These are phyloP conservation scores for Thalassiosira hispida DNA, from an alignment of 352 stramenopile genomes.

Conservation along the genomic window DNA sequence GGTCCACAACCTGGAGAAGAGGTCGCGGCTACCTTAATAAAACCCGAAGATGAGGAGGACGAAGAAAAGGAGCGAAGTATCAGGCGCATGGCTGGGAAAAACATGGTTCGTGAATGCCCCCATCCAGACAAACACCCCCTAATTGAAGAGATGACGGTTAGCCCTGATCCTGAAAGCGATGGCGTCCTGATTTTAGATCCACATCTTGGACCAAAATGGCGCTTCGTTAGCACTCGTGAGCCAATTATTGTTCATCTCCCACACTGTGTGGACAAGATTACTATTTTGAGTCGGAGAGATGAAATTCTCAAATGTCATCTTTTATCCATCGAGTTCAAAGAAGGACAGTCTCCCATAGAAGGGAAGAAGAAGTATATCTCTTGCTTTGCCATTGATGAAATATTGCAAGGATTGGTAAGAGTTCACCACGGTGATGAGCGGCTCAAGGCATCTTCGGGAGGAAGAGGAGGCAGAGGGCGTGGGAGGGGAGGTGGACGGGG, in stretches of 20 bases:
- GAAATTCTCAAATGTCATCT: conserved; percentile 69
- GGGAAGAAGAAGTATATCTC: conserved; percentile 65
- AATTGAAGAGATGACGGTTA: conserved; percentile 80
- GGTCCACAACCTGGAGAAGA: conserved; percentile 47
- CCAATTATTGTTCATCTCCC: conserved; percentile 78
- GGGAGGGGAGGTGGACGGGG: conserved; percentile 34
- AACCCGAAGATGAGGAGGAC: conserved; percentile 57
- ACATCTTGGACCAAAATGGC: conserved; percentile 78
- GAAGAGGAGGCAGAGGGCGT: conserved; percentile 54
- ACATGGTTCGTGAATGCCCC: conserved; percentile 77
- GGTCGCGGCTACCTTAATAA: conserved; percentile 3
- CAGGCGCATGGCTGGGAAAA: conserved; percentile 64
- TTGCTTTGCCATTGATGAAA: conserved; percentile 74
- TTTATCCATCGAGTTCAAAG: conserved; percentile 83
- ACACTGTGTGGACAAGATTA: conserved; percentile 78
- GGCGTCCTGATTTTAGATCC: conserved; percentile 83
- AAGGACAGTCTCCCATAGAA: conserved; percentile 62
- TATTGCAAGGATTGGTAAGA: conserved; percentile 68
- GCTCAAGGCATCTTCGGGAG: conserved; percentile 45
- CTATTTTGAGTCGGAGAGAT: conserved; percentile 74
- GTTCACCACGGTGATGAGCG: conserved; percentile 78
- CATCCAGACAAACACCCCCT: conserved; percentile 81
- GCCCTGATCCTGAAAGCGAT: conserved; percentile 79
- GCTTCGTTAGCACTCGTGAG: conserved; percentile 61
- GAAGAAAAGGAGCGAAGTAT: conserved; percentile 74